Evolutionary conservation across 495 filamentous ascomycete species (phyloP), one percentile per base, ranked within the genome.

Genomic region (Xylaria bambusicola): DNA sequence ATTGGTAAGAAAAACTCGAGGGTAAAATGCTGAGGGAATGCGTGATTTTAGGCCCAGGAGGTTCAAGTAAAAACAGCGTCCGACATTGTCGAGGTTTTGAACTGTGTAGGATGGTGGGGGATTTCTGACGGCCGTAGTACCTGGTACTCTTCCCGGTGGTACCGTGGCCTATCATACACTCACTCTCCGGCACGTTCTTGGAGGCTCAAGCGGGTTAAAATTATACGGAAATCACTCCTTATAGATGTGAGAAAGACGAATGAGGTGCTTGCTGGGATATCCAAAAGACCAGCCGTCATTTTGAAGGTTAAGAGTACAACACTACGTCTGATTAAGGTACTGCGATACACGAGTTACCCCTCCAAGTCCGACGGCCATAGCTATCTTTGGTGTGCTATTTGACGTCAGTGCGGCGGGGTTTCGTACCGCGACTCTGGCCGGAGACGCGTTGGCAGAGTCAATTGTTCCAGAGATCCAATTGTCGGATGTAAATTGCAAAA

Each of bases 1-100:
- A 53, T 61, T 67, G 54, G 71, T 53, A 67, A 56, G 58, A 51
- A 33, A 26, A 59, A 36, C 29, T 12, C n/a, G 26, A 46, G 52
- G 53, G 64, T 31, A 52, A 44, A 46, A 58, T 38, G 40, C 10
- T 24, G 58, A 48, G 52, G 38, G 44, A 40, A 42, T 64, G 60
- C 60, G 61, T 66, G 51, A 52, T 62, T 50, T 45, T 49, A 58
- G 44, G 70, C 52, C 57, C 57, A 47, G 51, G 52, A 47, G 56
- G 48, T 20, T 33, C 18, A 12, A 50, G 49, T n/a, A 40, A 47
- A 38, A 38, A n/a, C 29, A 31, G 5, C 7, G 49, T 53, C 49
- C 26, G 57, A 53, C 8, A 52, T 52, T 18, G 49, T 52, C 40
- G 49, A 47, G 36, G 31, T 63, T 56, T 62, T 44, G 52, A 52